Base-by-base conservation (phyloP, 306 rosid species). In the Trifolium dubium region DNA sequence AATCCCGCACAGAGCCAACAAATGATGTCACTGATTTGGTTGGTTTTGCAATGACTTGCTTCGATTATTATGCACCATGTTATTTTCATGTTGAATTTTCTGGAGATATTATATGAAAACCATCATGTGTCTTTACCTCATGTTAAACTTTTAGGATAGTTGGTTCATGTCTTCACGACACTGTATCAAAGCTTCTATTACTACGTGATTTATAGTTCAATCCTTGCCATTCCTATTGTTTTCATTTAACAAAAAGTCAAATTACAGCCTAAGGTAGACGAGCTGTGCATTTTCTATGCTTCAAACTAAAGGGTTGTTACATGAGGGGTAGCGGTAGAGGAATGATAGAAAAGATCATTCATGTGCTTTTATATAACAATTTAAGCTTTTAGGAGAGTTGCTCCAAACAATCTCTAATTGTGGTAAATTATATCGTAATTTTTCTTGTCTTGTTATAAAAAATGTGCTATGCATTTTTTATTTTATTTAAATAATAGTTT, bases 21-120 rank as follows among this genome's bases (percentile, higher is more conserved):
- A 84, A 85, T 77, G 92, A 90, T 86, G 74, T 86, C 28, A 67
- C 84, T 14, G 81, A 86, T 82, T 61, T 92, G 98, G 99, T 95
- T 87, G 72, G 96, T 83, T 71, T 84, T 78, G 13, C 76, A 37
- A 77, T 71, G 75, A 79, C 83, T 83, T 72, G 49, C 28, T 71
- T n/a, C 63, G 53, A 67, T 75, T 66, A 32, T 74, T 46, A 31
- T 29, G 35, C 28, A 23, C 50, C 29, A n/a, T 8, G 72, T 59
- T 63, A 53, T 64, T 77, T 60, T 69, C 40, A 12, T 63, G 10
- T 58, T 43, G 68, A 12, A 43, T 56, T 75, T 74, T 69, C 59
- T 78, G 69, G 53, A 64, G 64, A 75, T 75, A n/a, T 53, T 15
- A 66, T 23, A 65, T 34, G 17, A 14, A 75, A 75, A 53, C 56